A percentile compares a stretch with the other conserved stretches of the same genome.
These are phyloP conservation scores for Citrullus mucosospermus DNA, from an alignment of 306 rosid species.

Conservation along the genomic window DNA sequence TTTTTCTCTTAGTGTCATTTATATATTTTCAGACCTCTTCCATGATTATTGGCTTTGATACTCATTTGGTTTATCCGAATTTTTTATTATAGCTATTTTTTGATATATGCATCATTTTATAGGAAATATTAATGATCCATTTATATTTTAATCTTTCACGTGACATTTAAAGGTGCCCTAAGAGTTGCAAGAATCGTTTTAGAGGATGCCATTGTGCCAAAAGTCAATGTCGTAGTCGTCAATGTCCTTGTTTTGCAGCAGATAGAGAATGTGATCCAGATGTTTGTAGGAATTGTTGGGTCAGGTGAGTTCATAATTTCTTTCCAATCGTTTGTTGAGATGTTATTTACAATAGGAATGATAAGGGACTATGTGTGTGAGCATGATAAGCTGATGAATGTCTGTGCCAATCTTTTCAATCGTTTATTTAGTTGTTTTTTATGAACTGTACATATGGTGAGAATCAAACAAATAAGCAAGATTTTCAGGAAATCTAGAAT, in stretches of 20 bases:
- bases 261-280: constrained; percentile 99
- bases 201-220: constrained; percentile 98
- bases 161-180: constrained; percentile 54
- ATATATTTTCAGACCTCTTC: background rate
- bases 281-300: constrained; percentile 98
- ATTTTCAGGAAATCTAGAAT: background rate
- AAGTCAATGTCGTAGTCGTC: constrained; percentile 97
- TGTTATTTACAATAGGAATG: background rate
- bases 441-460: background rate
- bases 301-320: constrained; percentile 45
- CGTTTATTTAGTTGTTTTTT: background rate
- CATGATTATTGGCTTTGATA: background rate
- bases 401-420: background rate
- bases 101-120: background rate
- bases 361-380: background rate
- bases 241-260: constrained; percentile 98
- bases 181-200: constrained; percentile 86
- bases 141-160: background rate
- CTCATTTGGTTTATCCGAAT: background rate
- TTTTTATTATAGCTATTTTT: background rate
- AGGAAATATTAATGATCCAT: background rate
- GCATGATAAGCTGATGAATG: background rate
- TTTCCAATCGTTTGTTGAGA: background rate
- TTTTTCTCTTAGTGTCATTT: background rate
- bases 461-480: background rate